Evolutionary conservation across 768 basidiomycete genomes (phyloP), one percentile per base, ranked within the genome.

Genomic region (Pisolithus sp.): DNA sequence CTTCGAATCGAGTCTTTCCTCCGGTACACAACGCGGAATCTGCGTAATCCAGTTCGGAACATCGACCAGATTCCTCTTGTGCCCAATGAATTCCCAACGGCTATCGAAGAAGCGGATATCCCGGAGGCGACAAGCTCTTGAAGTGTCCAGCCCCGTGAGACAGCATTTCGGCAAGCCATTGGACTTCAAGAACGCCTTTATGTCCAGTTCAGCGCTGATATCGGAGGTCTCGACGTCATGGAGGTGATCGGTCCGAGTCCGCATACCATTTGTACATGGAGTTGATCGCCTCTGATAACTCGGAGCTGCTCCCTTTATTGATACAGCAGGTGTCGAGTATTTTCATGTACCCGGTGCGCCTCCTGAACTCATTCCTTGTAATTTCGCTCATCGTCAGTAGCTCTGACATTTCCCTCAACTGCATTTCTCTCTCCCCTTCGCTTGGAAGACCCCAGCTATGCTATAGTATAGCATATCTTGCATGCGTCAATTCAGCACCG

Each of bases 231-330:
- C 24, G n/a, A 56, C 38, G 42, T 56, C 55, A 26, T 50, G 48
- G 47, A 61, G 48, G 52, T 60, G 56, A 61, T 28, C 56, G 47
- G 26, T 49, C 26, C 6, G 59, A 46, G 12, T 53, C 48, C 6
- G 51, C 24, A 49, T 60, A 61, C 60, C 60, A 61, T 18, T 34
- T 34, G 31, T 54, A 54, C 60, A 61, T 61, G 13, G 60, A 60
- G 36, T 53, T 51, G 20, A 61, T 57, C 28, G 60, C 57, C 34
- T 61, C 60, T 2, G 48, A 51, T 23, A 59, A 45, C 30, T 61
- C 60, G 3, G 60, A 44, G 40, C 60, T 61, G 45, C 60, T 61
- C 43, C 28, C 37, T 12, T 57, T 61, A 41, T 61, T 52, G 24
- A 61, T 34, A 12, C 31, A 34, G 23, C 53, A 57, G 15, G 59